Conservation (phyloP, 108 stramenopile species). For the Cyclotella cryptica region DNA sequence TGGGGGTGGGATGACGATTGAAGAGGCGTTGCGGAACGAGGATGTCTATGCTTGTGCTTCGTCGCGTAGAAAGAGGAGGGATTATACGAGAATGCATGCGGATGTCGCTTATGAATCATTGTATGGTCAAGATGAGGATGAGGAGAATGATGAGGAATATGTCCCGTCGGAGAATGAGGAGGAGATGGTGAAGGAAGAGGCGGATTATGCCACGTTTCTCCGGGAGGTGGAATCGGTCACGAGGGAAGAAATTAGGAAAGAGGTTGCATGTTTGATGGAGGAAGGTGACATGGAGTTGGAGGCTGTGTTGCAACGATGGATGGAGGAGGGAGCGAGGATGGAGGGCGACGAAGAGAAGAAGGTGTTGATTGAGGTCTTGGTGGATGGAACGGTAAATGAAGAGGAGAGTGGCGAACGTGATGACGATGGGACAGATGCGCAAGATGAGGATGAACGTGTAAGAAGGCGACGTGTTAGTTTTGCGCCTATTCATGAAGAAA, state of each 20-base stretch:
- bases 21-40: constrained; percentile 57
- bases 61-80: neutral
- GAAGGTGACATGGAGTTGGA: constrained; percentile 48
- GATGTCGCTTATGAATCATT: constrained; percentile 24
- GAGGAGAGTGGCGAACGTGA: neutral
- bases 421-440: neutral
- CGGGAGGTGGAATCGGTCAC: constrained; percentile 7
- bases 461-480: constrained; percentile 22
- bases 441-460: neutral
- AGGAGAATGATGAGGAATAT: constrained; percentile 29
- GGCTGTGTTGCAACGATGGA: constrained; percentile 23
- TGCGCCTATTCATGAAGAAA: constrained; percentile 16
- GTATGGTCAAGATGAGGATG: constrained; percentile 17
- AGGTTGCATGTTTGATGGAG: constrained; percentile 31
- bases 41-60: neutral
- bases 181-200: constrained; percentile 30
- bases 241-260: constrained; percentile 18
- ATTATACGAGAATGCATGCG: constrained; percentile 34
- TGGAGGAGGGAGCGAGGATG: constrained; percentile 24
- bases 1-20: constrained; percentile 57
- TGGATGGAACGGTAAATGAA: constrained; percentile 38
- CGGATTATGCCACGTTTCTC: constrained; percentile 29
- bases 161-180: constrained; percentile 23
- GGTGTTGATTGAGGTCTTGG: constrained; percentile 26
- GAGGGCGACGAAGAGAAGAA: constrained; percentile 8